phyloP scores from a whole-genome alignment of 78 protist species.

The Dictyostelium purpureum region DNA sequence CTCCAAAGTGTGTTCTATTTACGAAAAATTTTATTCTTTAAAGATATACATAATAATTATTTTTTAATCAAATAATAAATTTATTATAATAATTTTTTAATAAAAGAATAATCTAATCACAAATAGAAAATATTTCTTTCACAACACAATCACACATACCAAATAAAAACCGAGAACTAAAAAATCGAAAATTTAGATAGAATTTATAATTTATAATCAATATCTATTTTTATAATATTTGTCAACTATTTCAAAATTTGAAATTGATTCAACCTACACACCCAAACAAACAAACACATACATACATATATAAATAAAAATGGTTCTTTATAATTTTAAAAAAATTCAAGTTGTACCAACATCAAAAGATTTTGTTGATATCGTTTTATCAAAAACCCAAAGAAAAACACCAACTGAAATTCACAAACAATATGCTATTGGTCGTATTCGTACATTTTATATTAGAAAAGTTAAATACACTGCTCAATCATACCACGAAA shows the following conservation, averaged over 20 bases:
- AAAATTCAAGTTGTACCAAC: slow-evolving; percentile 95
- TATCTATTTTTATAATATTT: no score
- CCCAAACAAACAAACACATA: not conserved
- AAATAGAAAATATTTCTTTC: not conserved
- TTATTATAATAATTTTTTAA: not conserved
- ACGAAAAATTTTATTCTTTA: not conserved
- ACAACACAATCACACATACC: not conserved
- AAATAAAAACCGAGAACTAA: no score
- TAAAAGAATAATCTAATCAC: not conserved
- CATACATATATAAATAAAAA: slow-evolving; percentile 7
- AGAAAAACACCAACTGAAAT: slow-evolving; percentile 99
- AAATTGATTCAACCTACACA: not conserved
- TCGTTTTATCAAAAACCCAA: slow-evolving; percentile 97
- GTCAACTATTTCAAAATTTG: slow-evolving; percentile 20
- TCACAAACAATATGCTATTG: slow-evolving; percentile 94
- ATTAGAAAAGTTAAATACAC: slow-evolving; percentile 98
- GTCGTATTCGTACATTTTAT: slow-evolving; percentile 97
- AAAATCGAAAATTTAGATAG: no score
- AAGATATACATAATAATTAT: no score
- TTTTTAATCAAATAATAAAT: not conserved
- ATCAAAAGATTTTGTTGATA: slow-evolving; percentile 97
- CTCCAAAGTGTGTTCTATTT: not conserved
- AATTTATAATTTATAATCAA: no score
- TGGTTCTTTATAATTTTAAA: slow-evolving; percentile 96
- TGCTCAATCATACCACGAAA: slow-evolving; percentile 93